Conservation (phyloP, 2,329 filamentous ascomycete genomes). For the Neopestalotiopsis sp. region DNA sequence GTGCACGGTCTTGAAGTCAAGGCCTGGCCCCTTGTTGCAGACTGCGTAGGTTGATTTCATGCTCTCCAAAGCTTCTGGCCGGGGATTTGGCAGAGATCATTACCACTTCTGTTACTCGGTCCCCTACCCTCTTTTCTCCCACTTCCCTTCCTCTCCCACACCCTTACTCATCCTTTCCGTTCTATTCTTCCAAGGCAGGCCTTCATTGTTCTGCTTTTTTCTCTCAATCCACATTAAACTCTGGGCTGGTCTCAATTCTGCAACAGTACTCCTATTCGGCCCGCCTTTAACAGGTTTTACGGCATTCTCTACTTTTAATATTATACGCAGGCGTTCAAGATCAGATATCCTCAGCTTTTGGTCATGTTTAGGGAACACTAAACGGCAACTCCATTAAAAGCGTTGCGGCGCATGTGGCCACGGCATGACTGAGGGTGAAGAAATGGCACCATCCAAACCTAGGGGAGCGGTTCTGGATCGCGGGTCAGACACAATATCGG, state of each 20-base stretch:
- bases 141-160: constrained; percentile 25
- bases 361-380: constrained; percentile 9
- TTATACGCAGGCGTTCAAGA: constrained; percentile 5
- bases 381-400: constrained; percentile 8
- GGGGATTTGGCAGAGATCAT: constrained; percentile 21
- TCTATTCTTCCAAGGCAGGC: constrained; percentile 32
- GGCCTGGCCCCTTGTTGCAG: constrained; percentile 27
- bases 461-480: constrained; percentile 8
- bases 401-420: constrained; percentile 16
- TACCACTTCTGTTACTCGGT: constrained; percentile 28
- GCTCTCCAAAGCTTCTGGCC: constrained; percentile 23
- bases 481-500: not conserved
- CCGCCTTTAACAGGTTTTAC: not conserved
- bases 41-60: constrained; percentile 27
- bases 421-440: constrained; percentile 16
- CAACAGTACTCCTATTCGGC: constrained; percentile 21
- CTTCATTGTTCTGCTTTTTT: constrained; percentile 33
- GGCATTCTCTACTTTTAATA: constrained; percentile 12
- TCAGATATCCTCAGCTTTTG: constrained; percentile 2
- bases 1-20: constrained; percentile 22
- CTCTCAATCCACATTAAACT: constrained; percentile 17
- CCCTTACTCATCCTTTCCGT: constrained; percentile 24
- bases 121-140: constrained; percentile 26
- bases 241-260: constrained; percentile 28
- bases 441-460: constrained; percentile 15